Evolutionary conservation across 345 rosid species (phyloP).

Genomic region (Dipteronia dyeriana): DNA sequence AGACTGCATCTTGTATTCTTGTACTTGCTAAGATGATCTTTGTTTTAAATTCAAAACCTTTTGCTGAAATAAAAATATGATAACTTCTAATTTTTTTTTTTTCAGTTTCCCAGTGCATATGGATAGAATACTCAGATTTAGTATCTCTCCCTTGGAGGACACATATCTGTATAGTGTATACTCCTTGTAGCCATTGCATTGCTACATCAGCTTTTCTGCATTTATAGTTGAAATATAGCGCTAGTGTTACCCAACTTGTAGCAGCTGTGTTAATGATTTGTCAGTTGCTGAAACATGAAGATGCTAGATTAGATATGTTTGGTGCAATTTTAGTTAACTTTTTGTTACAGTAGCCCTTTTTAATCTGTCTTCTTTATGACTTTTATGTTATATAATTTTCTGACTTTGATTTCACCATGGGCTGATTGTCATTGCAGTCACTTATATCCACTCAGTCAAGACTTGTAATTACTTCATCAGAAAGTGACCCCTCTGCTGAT

Average conservation of each 20-base stretch:
- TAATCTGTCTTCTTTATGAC: not conserved
- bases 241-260: conserved; percentile 3
- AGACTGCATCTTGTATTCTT: not conserved
- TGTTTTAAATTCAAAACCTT: conserved; percentile 4
- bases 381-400: conserved; percentile 7
- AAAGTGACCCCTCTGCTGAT: conserved; percentile 50
- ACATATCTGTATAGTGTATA: not conserved
- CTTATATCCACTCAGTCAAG: conserved; percentile 85
- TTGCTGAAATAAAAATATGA: not conserved
- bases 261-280: not conserved
- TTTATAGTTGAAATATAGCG: conserved; percentile 4
- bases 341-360: not conserved
- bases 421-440: conserved; percentile 60
- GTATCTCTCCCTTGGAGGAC: not conserved
- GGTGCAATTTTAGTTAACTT: not conserved
- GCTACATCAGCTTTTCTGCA: not conserved
- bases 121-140: not conserved
- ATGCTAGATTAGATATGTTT: conserved; percentile 11
- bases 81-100: not conserved
- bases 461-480: conserved; percentile 80
- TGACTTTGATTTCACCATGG: conserved; percentile 15
- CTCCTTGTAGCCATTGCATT: conserved; percentile 7
- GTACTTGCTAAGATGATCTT: not conserved
- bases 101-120: not conserved
- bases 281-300: not conserved